These are phyloP conservation scores for Podospora pseudocomata DNA, from an alignment of 495 filamentous ascomycete species.

Conservation along the genomic window DNA sequence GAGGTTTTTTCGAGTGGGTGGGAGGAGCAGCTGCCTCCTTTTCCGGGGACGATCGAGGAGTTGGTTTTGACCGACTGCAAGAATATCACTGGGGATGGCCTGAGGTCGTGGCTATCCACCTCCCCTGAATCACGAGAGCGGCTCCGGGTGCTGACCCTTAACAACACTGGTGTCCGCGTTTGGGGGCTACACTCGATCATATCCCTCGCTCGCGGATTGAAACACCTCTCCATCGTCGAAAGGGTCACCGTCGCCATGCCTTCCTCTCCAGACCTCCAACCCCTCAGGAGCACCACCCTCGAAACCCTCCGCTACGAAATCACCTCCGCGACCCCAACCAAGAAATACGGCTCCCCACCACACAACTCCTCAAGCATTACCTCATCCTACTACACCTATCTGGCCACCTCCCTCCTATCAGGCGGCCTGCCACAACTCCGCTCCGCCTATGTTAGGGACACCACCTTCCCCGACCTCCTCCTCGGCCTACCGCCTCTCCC, in stretches of 20 bases:
- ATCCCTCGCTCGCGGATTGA: constrained; percentile 56
- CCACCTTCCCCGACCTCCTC: constrained; percentile 66
- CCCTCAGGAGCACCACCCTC: constrained; percentile 63
- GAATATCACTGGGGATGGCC: constrained; percentile 64
- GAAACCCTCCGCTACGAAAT: constrained; percentile 78
- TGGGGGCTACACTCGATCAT: constrained; percentile 62
- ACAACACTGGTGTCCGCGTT: constrained; percentile 62
- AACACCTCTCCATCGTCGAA: constrained; percentile 62
- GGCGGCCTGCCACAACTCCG: constrained; percentile 67
- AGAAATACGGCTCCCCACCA: constrained; percentile 39
- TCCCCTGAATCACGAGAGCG: constrained; percentile 43
- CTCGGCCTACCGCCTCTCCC: constrained; percentile 63
- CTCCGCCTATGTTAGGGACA: constrained; percentile 80
- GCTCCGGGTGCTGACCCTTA: constrained; percentile 60
- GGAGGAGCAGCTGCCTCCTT: constrained; percentile 57
- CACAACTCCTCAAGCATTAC: constrained; percentile 46
- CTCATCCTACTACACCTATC: constrained; percentile 76
- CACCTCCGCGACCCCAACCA: constrained; percentile 49
- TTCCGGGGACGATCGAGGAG: constrained; percentile 62
- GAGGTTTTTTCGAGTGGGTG: constrained; percentile 55
- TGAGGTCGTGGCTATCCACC: constrained; percentile 57
- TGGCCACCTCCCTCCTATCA: constrained; percentile 75
- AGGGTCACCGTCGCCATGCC: constrained; percentile 65
- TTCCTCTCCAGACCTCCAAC: constrained; percentile 41
- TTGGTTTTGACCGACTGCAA: constrained; percentile 65